Percentiles rank a stretch among this genome's conserved stretches.
Conservation (phyloP, 768 basidiomycete species). For the Pulveroboletus frians region DNA sequence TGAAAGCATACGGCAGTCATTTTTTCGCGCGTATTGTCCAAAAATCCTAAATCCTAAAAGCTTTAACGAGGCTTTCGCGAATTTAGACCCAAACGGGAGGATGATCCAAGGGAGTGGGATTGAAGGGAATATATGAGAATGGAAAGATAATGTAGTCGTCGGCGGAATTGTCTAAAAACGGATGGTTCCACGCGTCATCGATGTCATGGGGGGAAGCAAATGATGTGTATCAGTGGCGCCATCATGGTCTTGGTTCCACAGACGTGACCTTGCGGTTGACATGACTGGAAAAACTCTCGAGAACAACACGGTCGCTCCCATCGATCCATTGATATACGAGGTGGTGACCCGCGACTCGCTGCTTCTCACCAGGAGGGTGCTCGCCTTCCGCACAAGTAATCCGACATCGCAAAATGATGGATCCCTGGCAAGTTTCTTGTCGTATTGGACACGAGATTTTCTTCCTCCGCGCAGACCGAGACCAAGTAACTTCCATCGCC, state of each 20-base stretch:
- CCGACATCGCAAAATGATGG: constrained; percentile 20
- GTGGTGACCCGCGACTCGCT: constrained; percentile 2
- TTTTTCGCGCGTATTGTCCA: no score
- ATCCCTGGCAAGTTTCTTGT: neutral
- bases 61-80: no score
- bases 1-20: no score
- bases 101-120: no score
- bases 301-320: constrained; percentile 51
- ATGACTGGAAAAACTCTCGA: constrained; percentile 68
- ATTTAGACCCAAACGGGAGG: no score
- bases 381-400: constrained; percentile 20
- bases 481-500: constrained; percentile 54
- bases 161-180: no score
- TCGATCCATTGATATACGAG: constrained; percentile 55
- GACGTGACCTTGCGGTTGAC: constrained; percentile 44
- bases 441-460: constrained; percentile 19
- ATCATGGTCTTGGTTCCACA: neutral
- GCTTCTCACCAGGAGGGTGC: constrained; percentile 12
- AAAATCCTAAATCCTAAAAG: no score
- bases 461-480: constrained; percentile 57
- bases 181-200: no score
- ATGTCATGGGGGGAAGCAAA: no score
- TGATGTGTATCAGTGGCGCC: no score
- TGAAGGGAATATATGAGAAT: no score
- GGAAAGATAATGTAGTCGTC: no score